A percentile compares a stretch with the other conserved stretches of the same genome.
Conservation (phyloP, 2,329 filamentous ascomycete genomes). For the Talaromyces rugulosus region DNA sequence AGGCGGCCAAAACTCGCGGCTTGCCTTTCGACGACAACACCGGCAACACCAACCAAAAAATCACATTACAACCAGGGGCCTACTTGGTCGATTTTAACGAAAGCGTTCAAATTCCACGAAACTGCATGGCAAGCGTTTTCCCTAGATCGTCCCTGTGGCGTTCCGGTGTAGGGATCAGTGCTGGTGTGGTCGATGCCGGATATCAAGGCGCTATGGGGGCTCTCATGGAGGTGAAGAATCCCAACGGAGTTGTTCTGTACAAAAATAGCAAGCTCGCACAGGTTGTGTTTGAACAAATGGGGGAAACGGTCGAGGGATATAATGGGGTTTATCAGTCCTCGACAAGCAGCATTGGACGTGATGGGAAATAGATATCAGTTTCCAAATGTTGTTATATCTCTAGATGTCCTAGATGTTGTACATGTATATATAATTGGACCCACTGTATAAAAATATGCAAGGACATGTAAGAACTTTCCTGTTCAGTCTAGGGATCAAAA, state of each 20-base stretch:
- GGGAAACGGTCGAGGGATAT: constrained; percentile 34
- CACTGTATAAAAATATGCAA: too few relatives aligned
- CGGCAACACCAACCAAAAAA: constrained; percentile 2
- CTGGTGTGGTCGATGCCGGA: constrained; percentile 41
- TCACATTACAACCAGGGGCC: constrained; percentile 25
- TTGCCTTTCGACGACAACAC: constrained; percentile 17
- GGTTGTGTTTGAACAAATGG: constrained; percentile 38
- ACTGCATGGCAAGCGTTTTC: constrained; percentile 39
- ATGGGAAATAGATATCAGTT: constrained; percentile 8
- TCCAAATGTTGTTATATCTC: neutral
- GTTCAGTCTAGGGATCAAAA: too few relatives aligned
- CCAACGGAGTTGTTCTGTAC: constrained; percentile 29
- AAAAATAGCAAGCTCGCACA: constrained; percentile 36
- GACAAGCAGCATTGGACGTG: constrained; percentile 15
- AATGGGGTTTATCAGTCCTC: constrained; percentile 34
- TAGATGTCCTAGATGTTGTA: neutral
- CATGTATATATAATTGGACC: too few relatives aligned
- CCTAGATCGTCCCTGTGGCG: constrained; percentile 38
- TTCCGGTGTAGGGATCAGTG: constrained; percentile 33
- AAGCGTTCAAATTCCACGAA: constrained; percentile 32
- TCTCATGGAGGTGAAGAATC: constrained; percentile 35
- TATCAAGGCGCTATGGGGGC: constrained; percentile 40
- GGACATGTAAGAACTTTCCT: too few relatives aligned
- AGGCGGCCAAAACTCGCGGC: constrained; percentile 18
- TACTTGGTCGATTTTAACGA: constrained; percentile 43